phyloP scores from a whole-genome alignment of 2,329 filamentous ascomycete genomes.

The Colletotrichum eremochloae region DNA sequence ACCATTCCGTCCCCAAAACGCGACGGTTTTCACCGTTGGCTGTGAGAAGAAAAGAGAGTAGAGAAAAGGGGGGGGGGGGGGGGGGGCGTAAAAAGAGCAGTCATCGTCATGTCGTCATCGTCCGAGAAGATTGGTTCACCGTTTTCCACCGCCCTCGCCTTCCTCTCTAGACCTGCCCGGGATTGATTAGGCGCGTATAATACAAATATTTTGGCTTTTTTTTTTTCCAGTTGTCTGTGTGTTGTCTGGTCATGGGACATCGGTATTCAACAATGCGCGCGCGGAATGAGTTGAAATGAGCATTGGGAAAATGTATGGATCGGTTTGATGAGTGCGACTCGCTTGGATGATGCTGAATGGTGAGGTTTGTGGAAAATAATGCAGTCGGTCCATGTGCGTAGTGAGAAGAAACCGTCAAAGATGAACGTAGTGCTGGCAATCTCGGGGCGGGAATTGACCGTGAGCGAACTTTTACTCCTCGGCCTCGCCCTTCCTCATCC shows the following conservation, averaged over 20 bases:
- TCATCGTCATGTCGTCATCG: slow-evolving; percentile 37
- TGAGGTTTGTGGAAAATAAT: slow-evolving; percentile 22
- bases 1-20: not conserved
- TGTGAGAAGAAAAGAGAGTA: not conserved
- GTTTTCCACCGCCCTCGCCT: slow-evolving; percentile 17
- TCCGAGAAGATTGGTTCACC: slow-evolving; percentile 14
- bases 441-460: not conserved
- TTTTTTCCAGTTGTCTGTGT: not conserved
- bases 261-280: slow-evolving; percentile 33
- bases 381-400: slow-evolving; percentile 28
- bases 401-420: slow-evolving; percentile 23
- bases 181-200: slow-evolving; percentile 22
- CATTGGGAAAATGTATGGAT: slow-evolving; percentile 8
- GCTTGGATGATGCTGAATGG: slow-evolving; percentile 38
- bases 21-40: slow-evolving; percentile 8
- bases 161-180: slow-evolving; percentile 29
- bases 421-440: slow-evolving; percentile 16
- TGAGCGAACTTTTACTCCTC: slow-evolving; percentile 45
- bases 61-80: not conserved
- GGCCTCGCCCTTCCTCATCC: slow-evolving; percentile 55
- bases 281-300: slow-evolving; percentile 18
- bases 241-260: slow-evolving; percentile 31
- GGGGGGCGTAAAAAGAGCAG: not conserved
- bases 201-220: slow-evolving; percentile 15
- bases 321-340: slow-evolving; percentile 34